phyloP scores from a whole-genome alignment of 1,284 basidiomycete species.

The Moesziomyces globuligerus region DNA sequence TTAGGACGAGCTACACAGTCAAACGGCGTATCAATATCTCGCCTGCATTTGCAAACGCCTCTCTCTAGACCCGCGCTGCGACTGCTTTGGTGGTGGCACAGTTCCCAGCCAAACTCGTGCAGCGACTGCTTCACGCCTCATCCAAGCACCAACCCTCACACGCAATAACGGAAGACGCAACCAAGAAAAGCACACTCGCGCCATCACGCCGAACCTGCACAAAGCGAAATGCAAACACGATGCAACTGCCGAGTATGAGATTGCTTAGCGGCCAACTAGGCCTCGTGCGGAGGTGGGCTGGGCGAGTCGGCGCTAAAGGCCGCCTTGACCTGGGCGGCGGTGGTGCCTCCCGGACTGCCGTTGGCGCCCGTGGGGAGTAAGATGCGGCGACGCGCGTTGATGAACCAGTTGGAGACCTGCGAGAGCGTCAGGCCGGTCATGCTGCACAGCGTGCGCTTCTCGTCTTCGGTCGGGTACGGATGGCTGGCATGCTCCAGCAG shows the following conservation, averaged over 20 bases:
- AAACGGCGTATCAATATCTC: too few species aligned
- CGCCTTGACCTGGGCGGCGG: constrained; percentile 45
- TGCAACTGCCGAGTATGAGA: neutral
- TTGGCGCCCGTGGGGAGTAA: constrained; percentile 49
- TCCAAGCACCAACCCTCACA: too few species aligned
- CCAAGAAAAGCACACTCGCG: too few species aligned
- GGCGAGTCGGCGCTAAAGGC: constrained; percentile 34
- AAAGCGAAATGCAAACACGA: too few species aligned
- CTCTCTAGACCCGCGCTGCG: too few species aligned
- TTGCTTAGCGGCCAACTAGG: neutral
- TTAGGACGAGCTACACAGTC: too few species aligned
- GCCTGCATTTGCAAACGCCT: too few species aligned
- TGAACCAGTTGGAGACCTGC: constrained; percentile 73
- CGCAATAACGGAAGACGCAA: too few species aligned
- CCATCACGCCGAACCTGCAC: too few species aligned
- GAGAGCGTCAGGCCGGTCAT: constrained; percentile 85
- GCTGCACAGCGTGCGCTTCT: constrained; percentile 86
- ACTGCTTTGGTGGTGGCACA: too few species aligned
- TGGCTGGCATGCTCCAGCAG: constrained; percentile 86
- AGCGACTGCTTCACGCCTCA: too few species aligned
- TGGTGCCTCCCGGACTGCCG: constrained; percentile 30
- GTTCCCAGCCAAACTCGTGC: too few species aligned
- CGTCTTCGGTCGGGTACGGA: constrained; percentile 87
- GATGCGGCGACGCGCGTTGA: constrained; percentile 62
- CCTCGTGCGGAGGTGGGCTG: constrained; percentile 16